Conservation (phyloP, 2,329 filamentous ascomycete genomes). For the Fusarium siculi region DNA sequence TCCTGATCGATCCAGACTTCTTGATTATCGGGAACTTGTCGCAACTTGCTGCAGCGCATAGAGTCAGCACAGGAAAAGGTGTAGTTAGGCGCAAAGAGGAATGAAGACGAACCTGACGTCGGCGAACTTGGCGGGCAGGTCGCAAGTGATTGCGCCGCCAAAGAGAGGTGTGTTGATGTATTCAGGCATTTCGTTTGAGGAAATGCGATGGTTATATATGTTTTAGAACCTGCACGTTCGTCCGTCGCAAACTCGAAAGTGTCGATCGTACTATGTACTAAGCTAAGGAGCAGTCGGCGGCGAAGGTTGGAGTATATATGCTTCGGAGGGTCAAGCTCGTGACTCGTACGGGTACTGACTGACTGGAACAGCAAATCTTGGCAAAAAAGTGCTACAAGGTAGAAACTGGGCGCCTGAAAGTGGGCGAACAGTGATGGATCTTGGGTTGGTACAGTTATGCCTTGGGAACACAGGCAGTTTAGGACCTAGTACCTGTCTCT, state of each 20-base stretch:
- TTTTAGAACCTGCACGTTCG: background rate
- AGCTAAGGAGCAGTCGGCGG: background rate
- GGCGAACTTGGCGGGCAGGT: constrained; percentile 74
- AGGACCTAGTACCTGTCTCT: background rate
- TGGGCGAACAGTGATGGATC: constrained; percentile 29
- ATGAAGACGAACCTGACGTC: constrained; percentile 71
- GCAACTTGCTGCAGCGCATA: constrained; percentile 67
- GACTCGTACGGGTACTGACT: constrained; percentile 1
- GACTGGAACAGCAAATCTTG: constrained; percentile 14
- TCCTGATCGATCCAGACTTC: constrained; percentile 89
- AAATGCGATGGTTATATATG: background rate
- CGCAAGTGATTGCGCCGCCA: constrained; percentile 76
- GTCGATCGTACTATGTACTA: background rate
- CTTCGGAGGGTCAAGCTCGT: constrained; percentile 5
- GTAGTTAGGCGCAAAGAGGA: constrained; percentile 14
- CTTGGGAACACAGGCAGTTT: constrained; percentile 1
- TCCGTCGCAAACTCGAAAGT: constrained; percentile 12
- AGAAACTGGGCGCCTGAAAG: constrained; percentile 31
- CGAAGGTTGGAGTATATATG: background rate
- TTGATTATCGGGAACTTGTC: constrained; percentile 86
- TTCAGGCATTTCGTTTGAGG: constrained; percentile 56
- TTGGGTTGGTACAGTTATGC: constrained; percentile 21
- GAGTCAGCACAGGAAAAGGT: constrained; percentile 12
- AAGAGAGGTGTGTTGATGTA: constrained; percentile 72
- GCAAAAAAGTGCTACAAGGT: constrained; percentile 16